phyloP scores from a whole-genome alignment of 2,329 filamentous ascomycete species.

The Volutella citrinella region DNA sequence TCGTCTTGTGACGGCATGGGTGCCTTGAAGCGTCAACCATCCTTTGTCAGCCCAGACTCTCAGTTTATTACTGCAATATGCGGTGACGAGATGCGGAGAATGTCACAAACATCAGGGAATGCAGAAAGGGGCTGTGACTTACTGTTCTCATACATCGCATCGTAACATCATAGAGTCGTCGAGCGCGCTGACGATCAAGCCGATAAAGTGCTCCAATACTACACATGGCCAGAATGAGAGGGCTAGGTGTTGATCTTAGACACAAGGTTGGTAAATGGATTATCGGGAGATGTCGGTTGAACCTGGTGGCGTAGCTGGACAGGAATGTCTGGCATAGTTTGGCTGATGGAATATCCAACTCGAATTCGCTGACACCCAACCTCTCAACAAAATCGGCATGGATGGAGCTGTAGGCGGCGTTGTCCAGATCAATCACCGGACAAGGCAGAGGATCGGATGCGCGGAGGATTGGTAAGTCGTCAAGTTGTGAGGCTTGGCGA shows the following conservation, averaged over 20 bases:
- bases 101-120: too few species aligned
- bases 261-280: conserved; percentile 9
- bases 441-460: neutral
- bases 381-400: neutral
- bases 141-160: neutral
- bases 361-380: neutral
- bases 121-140: neutral
- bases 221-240: conserved; percentile 11
- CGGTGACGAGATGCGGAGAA: too few species aligned
- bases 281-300: conserved; percentile 10
- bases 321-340: conserved; percentile 10
- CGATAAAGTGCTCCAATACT: conserved; percentile 13
- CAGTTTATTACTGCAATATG: too few species aligned
- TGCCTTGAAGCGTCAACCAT: too few species aligned
- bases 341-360: neutral
- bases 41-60: too few species aligned
- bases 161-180: conserved; percentile 2
- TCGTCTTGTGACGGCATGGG: too few species aligned
- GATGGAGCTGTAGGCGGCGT: neutral
- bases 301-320: conserved; percentile 7
- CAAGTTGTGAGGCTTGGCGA: too few species aligned
- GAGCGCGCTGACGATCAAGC: conserved; percentile 7
- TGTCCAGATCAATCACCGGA: neutral
- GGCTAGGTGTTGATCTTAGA: conserved; percentile 3
- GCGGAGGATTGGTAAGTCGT: too few species aligned